Percentiles rank a stretch among this genome's conserved stretches.
phyloP scores from a whole-genome alignment of 768 basidiomycete genomes.

The Pleurotus giganteus region DNA sequence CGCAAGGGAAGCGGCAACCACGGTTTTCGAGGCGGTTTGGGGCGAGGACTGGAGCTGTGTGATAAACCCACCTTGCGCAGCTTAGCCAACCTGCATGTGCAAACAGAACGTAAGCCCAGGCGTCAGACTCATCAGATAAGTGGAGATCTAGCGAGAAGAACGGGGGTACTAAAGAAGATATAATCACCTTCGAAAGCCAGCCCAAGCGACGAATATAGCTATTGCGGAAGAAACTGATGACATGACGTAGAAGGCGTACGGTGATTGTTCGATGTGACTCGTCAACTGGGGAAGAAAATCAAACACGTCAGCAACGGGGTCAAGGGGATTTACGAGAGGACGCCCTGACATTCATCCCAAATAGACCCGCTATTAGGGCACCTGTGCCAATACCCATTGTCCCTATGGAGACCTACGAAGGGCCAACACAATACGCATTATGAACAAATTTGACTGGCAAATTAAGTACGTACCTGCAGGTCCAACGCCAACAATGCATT shows the following conservation, averaged over 20 bases:
- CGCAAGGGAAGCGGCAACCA: conserved; percentile 51
- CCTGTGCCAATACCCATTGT: conserved; percentile 93
- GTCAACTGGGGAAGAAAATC: conserved; percentile 48
- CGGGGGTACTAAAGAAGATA: neutral
- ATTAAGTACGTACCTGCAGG: conserved; percentile 59
- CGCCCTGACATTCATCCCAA: conserved; percentile 90
- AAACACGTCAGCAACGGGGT: neutral
- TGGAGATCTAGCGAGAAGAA: conserved; percentile 2
- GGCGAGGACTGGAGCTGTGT: conserved; percentile 27
- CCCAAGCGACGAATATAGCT: conserved; percentile 59
- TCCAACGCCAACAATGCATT: conserved; percentile 91
- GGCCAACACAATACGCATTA: conserved; percentile 2
- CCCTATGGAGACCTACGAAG: conserved; percentile 77
- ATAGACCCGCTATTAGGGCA: conserved; percentile 85
- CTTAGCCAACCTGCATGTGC: conserved; percentile 36
- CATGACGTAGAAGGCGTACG: conserved; percentile 73
- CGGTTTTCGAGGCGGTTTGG: conserved; percentile 19
- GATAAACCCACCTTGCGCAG: conserved; percentile 48
- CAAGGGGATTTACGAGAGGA: conserved; percentile 12
- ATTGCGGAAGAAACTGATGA: conserved; percentile 56
- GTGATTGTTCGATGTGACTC: conserved; percentile 69
- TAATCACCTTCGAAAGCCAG: conserved; percentile 61
- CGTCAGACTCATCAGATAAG: conserved; percentile 7
- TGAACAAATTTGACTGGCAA: neutral
- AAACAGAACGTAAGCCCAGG: conserved; percentile 7